phyloP scores from a whole-genome alignment of 306 rosid species.

The Lotus japonicus region DNA sequence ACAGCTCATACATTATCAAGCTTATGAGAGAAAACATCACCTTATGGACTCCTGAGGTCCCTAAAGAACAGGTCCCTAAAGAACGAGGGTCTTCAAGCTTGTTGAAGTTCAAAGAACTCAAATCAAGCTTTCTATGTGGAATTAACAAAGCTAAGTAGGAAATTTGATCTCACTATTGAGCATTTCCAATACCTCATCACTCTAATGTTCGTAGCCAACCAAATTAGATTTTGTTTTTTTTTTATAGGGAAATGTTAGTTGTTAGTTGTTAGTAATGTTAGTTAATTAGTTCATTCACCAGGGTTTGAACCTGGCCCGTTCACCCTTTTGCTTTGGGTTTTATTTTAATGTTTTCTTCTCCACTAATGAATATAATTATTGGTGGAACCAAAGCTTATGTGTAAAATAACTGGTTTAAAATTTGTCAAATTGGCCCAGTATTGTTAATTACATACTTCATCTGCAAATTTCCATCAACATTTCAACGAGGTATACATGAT shows the following conservation, averaged over 20 bases:
- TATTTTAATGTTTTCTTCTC: not conserved
- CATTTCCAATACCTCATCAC: not conserved
- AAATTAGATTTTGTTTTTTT: too few species aligned
- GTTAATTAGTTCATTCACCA: too few species aligned
- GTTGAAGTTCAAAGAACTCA: not conserved
- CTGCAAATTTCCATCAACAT: not conserved
- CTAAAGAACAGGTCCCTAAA: too few species aligned
- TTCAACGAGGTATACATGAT: not conserved
- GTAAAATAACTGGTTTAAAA: too few species aligned
- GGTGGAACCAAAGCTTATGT: too few species aligned
- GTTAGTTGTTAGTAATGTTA: too few species aligned
- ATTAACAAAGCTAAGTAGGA: not conserved
- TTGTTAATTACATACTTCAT: too few species aligned
- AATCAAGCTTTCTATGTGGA: not conserved
- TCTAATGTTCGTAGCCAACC: not conserved
- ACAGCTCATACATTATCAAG: constrained; percentile 64
- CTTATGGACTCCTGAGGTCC: too few species aligned
- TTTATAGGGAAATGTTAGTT: too few species aligned
- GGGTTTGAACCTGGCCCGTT: too few species aligned
- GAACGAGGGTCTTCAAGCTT: too few species aligned
- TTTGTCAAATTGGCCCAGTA: too few species aligned
- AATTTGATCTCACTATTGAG: not conserved
- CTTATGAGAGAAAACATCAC: constrained; percentile 72
- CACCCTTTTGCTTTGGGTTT: not conserved
- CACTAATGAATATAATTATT: not conserved